Evolutionary conservation across 2,329 filamentous ascomycete species (phyloP).

Genomic region (Alternaria alternata): DNA sequence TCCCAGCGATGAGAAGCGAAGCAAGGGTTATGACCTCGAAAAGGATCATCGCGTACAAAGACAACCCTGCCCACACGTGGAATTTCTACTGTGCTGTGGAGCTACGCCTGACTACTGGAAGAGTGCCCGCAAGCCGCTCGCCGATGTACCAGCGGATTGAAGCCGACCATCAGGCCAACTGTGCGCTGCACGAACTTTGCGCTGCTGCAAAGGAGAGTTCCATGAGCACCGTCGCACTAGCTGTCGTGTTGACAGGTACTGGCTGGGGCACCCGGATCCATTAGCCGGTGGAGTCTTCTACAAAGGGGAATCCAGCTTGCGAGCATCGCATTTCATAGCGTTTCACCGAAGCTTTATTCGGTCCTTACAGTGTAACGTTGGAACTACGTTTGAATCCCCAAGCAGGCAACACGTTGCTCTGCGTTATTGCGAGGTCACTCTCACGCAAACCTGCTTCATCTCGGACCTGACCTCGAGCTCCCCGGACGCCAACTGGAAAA

Average conservation of each 20-base stretch:
- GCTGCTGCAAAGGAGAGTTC: slow-evolving; percentile 15
- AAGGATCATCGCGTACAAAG: slow-evolving; percentile 38
- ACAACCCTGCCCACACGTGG: slow-evolving; percentile 50
- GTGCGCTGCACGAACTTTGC: slow-evolving; percentile 19
- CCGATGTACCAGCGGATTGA: slow-evolving; percentile 22
- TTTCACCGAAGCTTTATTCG: slow-evolving; percentile 32
- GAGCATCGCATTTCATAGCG: slow-evolving; percentile 37
- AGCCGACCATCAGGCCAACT: slow-evolving; percentile 15
- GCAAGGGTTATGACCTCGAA: slow-evolving; percentile 36
- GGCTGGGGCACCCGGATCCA: slow-evolving; percentile 30
- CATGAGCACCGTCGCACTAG: slow-evolving; percentile 24
- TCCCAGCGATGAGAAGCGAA: slow-evolving; percentile 49
- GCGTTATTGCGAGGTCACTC: slow-evolving; percentile 25
- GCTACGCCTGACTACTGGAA: slow-evolving; percentile 35
- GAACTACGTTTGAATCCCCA: slow-evolving; percentile 23
- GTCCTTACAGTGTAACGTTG: slow-evolving; percentile 16
- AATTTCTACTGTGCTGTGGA: slow-evolving; percentile 29
- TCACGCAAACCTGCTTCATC: slow-evolving; percentile 16
- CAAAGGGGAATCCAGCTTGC: slow-evolving; percentile 35
- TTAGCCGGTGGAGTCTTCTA: slow-evolving; percentile 37
- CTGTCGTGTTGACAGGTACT: slow-evolving; percentile 22
- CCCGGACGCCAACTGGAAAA: slow-evolving; percentile 24
- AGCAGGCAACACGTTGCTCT: slow-evolving; percentile 19
- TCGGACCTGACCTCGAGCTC: slow-evolving; percentile 17
- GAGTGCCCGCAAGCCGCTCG: slow-evolving; percentile 30